Base-by-base conservation (phyloP, 169 alveolate species). In the Eimeria necatrix region DNA sequence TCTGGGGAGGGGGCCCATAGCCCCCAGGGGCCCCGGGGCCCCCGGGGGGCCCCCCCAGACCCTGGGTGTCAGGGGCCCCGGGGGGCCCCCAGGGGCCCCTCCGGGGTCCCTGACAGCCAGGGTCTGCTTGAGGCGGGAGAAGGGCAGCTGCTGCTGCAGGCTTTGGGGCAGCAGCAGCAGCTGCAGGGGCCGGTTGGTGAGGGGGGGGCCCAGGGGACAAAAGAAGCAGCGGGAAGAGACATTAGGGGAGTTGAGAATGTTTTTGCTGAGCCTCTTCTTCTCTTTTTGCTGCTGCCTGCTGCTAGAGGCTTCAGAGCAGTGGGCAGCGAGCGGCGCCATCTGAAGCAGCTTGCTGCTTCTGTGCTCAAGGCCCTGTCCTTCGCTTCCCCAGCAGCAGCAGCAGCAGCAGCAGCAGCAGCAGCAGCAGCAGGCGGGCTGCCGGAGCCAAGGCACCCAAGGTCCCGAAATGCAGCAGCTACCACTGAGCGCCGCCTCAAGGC, bases 361-460 rank as follows among this genome's bases (percentile, higher is more conserved):
- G 14, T 52, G 71, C 71, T 80, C 24, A 22, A 49, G n/a, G 71
- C 71, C 71, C 4, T 80, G n/a, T 49, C 22, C 52, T 49, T 60
- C 24, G 70, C 16, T n/a, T 22, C 61, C 7, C 89, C 70, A 24
- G 64, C 12, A 9, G 4, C 89, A 51, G 61, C 73, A 52, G 51
- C 89, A 51, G 89, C 70, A 6, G 68, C 87, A 12, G 48, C 87
- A 76, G 46, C 87, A 41, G 64, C 49, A 70, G 80, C 80, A 70
- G 52, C 80, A 70, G 84, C 51, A 73, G 51, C 52, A 26, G 81
- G n/a, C 14, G 51, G 48, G 18, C 22, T 4, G 68, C n/a, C n/a
- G n/a, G n/a, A n/a, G n/a, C n/a, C n/a, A n/a, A n/a, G n/a, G n/a
- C n/a, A n/a, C n/a, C n/a, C n/a, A n/a, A n/a, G n/a, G n/a, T n/a